Base-by-base conservation (phyloP, 306 rosid genomes). In the Quercus berberidifolia region DNA sequence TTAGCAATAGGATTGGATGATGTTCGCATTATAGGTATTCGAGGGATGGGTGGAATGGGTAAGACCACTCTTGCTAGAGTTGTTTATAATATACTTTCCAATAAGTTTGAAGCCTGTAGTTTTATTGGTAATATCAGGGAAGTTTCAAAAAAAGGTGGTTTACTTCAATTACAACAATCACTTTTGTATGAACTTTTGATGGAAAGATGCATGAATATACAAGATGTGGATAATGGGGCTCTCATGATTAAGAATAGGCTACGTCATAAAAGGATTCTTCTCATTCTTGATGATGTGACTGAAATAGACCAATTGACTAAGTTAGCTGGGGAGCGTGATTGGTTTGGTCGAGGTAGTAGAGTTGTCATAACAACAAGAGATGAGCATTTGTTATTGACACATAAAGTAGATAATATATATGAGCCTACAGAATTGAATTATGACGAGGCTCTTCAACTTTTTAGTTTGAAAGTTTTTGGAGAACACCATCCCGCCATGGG, bases 331-430 rank as follows among this genome's bases (percentile, higher is more conserved):
- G 76, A 67, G 51, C 4, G 49, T 1, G 14, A 20, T 57, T 73
- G 14, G 11, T 74, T 74, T 13, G 77, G 78, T 38, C 43, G 7
- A 38, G 43, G 43, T 38, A 38, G 43, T 38, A 38, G 43, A 38
- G 43, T 38, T 38, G 60, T 14, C 55, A 4, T 76, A 51, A 84
- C 84, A 58, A 84, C 62, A 0, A 73, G 79, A 76, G 77, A 84
- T 18, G 67, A 76, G 9, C 84, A 76, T 1, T 64, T 76, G 80
- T 10, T 82, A 4, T 64, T 46, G 57, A 73, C 56, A 23, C 67
- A 73, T 38, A 7, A 38, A 38, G 1, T 38, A 49, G 71, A 73
- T 43, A 15, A 51, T 6, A 31, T 78, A 73, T 82, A 82, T 18
- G 85, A 82, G 58, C 82, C 23, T 2, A 73, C 65, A 43, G 49